Conservation (phyloP, 176 grass and related monocot genomes). For the Hordeum marinum region DNA sequence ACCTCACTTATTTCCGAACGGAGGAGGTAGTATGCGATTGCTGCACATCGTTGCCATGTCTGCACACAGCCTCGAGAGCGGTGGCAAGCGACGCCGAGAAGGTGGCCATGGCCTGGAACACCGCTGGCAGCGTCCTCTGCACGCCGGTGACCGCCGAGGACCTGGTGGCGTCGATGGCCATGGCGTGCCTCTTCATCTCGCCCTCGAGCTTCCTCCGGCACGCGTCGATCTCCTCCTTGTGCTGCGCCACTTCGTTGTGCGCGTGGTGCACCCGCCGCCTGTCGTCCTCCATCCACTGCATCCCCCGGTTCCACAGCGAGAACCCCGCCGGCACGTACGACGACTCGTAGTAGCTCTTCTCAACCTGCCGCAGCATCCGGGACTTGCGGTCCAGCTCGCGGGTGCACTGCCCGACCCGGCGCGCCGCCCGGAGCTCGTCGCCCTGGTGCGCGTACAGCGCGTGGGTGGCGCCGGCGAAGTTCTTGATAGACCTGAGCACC, state of each 20-base stretch:
- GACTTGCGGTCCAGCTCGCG: constrained; percentile 65
- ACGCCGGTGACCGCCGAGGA: constrained; percentile 45
- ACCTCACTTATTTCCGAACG: too few relatives aligned
- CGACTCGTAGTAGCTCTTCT: constrained; percentile 75
- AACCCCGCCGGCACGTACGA: constrained; percentile 35
- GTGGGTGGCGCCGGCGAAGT: constrained; percentile 30
- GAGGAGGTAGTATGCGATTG: neutral
- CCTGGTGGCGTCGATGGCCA: constrained; percentile 62
- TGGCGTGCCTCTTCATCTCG: constrained; percentile 64
- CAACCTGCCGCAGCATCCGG: constrained; percentile 41
- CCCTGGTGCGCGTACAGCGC: constrained; percentile 50
- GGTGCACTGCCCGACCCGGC: constrained; percentile 22
- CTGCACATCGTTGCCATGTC: neutral
- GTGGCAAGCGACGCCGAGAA: constrained; percentile 48
- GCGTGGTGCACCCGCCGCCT: constrained; percentile 31
- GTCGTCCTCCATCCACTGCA: constrained; percentile 29
- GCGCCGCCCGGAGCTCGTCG: constrained; percentile 53
- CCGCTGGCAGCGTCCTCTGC: constrained; percentile 57
- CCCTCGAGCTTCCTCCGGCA: constrained; percentile 55
- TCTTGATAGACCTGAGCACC: constrained; percentile 43
- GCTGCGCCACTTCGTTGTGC: constrained; percentile 33
- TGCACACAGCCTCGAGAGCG: constrained; percentile 39
- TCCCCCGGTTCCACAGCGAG: constrained; percentile 29
- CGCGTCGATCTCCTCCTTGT: constrained; percentile 41
- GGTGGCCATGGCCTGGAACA: constrained; percentile 63